phyloP scores from a whole-genome alignment of 2,329 filamentous ascomycete genomes.

The Xylaria sp. region DNA sequence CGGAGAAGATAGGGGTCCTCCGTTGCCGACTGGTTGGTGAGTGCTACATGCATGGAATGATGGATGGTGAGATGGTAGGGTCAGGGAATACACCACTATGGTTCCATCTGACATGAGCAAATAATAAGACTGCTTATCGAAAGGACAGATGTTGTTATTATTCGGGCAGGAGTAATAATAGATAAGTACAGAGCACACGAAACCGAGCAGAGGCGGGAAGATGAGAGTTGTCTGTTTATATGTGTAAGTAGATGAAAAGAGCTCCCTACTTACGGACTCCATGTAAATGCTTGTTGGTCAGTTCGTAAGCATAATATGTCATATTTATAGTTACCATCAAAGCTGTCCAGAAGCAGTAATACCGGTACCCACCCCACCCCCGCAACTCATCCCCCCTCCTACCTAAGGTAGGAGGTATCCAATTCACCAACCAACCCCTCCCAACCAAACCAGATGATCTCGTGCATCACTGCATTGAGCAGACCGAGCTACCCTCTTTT shows the following conservation, averaged over 20 bases:
- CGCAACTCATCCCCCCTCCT: neutral
- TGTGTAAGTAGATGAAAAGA: neutral
- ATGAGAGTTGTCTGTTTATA: neutral
- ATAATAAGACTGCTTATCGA: neutral
- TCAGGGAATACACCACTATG: constrained; percentile 12
- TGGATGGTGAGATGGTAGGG: constrained; percentile 28
- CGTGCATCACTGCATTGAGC: constrained; percentile 34
- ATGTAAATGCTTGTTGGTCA: no score
- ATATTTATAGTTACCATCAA: no score
- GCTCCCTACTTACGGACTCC: no score
- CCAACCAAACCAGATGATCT: constrained; percentile 10
- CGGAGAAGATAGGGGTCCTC: constrained; percentile 11
- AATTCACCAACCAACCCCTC: neutral
- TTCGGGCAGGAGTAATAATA: neutral
- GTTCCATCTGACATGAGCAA: constrained; percentile 27
- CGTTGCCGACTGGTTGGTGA: constrained; percentile 31
- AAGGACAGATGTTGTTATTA: neutral
- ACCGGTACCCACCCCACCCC: neutral
- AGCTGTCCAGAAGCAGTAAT: no score
- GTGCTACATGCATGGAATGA: constrained; percentile 34
- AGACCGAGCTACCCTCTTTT: constrained; percentile 37
- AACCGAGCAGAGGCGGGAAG: no score
- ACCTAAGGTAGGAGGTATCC: no score
- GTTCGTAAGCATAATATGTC: no score
- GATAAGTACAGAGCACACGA: neutral